Conservation (phyloP, 257 asterid genomes). For the Parsonsia alboflavescens region DNA sequence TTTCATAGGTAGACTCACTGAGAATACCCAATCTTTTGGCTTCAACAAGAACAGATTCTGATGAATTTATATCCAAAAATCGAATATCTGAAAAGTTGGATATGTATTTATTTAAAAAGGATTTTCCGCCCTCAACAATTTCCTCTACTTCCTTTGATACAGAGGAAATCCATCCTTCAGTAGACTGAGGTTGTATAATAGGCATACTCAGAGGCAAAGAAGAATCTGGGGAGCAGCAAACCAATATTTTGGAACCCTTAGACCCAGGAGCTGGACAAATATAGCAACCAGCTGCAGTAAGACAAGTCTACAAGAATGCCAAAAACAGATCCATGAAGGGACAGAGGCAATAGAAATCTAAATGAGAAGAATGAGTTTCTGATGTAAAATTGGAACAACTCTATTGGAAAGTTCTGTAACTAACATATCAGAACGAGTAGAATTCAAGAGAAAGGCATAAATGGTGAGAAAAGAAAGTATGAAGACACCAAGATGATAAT, state of each 20-base stretch:
- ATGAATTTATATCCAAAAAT: slow-evolving; percentile 39
- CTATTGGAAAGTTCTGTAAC: neutral
- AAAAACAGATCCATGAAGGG: slow-evolving; percentile 16
- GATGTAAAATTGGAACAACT: neutral
- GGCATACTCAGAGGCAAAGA: slow-evolving; percentile 39
- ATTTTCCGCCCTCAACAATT: slow-evolving; percentile 35
- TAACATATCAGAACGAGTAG: neutral
- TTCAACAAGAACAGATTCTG: slow-evolving; percentile 48
- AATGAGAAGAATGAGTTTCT: neutral
- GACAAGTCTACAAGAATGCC: slow-evolving; percentile 50
- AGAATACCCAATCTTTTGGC: slow-evolving; percentile 62
- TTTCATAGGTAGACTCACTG: slow-evolving; percentile 45
- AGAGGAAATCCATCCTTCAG: slow-evolving; percentile 21
- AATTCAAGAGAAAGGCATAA: neutral
- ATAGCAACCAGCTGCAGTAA: slow-evolving; percentile 81
- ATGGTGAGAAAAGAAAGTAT: neutral
- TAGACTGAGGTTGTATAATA: slow-evolving; percentile 17
- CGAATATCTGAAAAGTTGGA: slow-evolving; percentile 34
- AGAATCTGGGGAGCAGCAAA: slow-evolving; percentile 52
- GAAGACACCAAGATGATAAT: slow-evolving; percentile 6
- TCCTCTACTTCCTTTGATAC: slow-evolving; percentile 39
- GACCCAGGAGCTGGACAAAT: slow-evolving; percentile 97
- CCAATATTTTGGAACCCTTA: slow-evolving; percentile 64
- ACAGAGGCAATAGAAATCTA: neutral
- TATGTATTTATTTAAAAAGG: slow-evolving; percentile 27